phyloP scores from a whole-genome alignment of 305 asterid genomes.

The Lippia alba region DNA sequence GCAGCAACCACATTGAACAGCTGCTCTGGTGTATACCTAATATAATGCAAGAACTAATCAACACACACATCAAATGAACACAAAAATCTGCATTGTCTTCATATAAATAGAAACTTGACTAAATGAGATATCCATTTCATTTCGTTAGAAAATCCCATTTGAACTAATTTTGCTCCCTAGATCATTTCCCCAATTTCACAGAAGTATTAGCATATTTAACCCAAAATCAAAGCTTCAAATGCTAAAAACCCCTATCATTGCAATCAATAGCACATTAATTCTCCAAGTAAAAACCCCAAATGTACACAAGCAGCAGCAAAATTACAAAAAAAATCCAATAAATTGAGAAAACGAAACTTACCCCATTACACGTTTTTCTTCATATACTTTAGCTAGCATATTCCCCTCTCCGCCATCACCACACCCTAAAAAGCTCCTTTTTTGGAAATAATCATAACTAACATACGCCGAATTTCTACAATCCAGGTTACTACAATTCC shows the following conservation, averaged over 20 bases:
- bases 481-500: slow-evolving; percentile 29
- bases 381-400: slow-evolving; percentile 63
- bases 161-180: too few species aligned
- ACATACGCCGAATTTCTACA: slow-evolving; percentile 31
- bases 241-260: slow-evolving; percentile 14
- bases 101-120: neutral
- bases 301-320: too few species aligned
- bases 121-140: neutral
- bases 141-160: neutral
- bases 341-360: slow-evolving; percentile 29
- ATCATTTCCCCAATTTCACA: neutral
- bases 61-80: slow-evolving; percentile 7
- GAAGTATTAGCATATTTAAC: neutral
- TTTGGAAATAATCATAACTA: slow-evolving; percentile 43
- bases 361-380: slow-evolving; percentile 81
- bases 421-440: slow-evolving; percentile 80
- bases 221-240: slow-evolving; percentile 3
- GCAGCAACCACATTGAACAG: slow-evolving; percentile 84
- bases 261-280: slow-evolving; percentile 5
- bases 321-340: neutral
- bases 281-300: too few species aligned
- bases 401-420: slow-evolving; percentile 79
- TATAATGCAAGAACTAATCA: slow-evolving; percentile 12
- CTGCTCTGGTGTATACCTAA: slow-evolving; percentile 79
- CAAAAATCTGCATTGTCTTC: neutral